Evolutionary conservation across 2,329 filamentous ascomycete genomes (phyloP), one percentile per base, ranked within the genome.

Genomic region (Berkeleyomyces basicola): DNA sequence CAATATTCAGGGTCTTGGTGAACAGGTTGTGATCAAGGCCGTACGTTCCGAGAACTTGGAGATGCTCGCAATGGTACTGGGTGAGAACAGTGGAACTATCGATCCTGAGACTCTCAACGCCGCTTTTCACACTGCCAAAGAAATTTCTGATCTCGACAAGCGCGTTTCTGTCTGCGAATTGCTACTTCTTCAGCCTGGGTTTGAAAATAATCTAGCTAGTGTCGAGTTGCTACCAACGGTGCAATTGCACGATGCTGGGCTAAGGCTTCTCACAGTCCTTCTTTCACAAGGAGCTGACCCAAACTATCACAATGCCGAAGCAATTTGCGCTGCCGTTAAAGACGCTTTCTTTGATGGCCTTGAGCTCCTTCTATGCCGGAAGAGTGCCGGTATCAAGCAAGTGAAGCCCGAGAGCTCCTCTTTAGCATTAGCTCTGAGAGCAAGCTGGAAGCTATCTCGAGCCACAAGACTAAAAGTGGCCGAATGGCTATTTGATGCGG

Each of bases 41-140:
- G 81, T 79, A 40, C 74, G 77, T 1, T 75, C 76, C 0, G 81
- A 80, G 0, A 75, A 77, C 0, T 69, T 74, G 0, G 76, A 77
- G 3, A 76, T 83, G 4, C 68, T 83, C 2, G 69, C 73, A 44
- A 76, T 82, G 69, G 70, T 83, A 0, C 70, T 83, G 0, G 73
- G 71, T 33, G 73, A 75, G 1, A 73, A 74, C 33, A 69, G 67
- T 0, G 68, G 74, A 3, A 69, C 75, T 0, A 73, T 73, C 9
- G 74, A 74, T 58, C 31, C 60, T 3, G 68, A 70, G 5, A 79
- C 76, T 0, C 69, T 83, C 3, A 73, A 77, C 39, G 74, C 75
- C 46, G 79, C 77, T 0, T 83, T 83, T 53, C 77, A 82, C 65
- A 80, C 79, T 1, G 79, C 80, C 0, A 81, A 78, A 0, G 76